A percentile compares a stretch with the other conserved stretches of the same genome.
Evolutionary conservation across 1,284 basidiomycete species (phyloP).

Genomic region (Tremellales sp.): DNA sequence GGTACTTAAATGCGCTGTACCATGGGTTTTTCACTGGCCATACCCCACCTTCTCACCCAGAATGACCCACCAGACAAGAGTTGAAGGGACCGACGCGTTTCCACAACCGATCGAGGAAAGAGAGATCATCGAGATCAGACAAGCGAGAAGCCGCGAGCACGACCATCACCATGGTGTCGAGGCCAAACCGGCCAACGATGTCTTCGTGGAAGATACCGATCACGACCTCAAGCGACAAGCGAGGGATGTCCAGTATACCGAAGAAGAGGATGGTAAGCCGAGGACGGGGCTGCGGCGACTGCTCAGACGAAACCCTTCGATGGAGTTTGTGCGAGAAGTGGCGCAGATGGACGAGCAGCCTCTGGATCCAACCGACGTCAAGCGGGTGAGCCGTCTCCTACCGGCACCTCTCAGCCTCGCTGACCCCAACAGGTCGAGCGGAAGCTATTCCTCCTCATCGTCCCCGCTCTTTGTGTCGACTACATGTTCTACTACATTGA

Average conservation of each 20-base stretch:
- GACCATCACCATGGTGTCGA: not conserved
- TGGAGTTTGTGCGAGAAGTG: conserved; percentile 46
- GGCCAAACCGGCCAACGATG: not conserved
- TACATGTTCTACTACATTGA: conserved; percentile 52
- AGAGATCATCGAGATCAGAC: not conserved
- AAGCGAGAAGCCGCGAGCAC: no score
- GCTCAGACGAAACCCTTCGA: conserved; percentile 42
- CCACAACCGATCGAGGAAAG: not conserved
- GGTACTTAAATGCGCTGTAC: not conserved
- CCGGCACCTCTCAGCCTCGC: not conserved
- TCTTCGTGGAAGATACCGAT: not conserved
- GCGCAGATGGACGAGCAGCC: conserved; percentile 36
- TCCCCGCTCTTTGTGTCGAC: conserved; percentile 48
- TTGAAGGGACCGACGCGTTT: not conserved
- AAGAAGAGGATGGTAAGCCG: not conserved
- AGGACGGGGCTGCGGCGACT: conserved; percentile 31
- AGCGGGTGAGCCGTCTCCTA: conserved; percentile 15
- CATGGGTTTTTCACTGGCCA: no score
- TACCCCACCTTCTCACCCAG: no score
- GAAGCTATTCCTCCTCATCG: conserved; percentile 46
- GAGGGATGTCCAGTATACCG: not conserved
- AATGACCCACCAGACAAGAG: not conserved
- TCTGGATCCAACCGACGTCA: conserved; percentile 42
- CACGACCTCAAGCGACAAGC: not conserved
- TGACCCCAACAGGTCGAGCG: conserved; percentile 38